Evolutionary conservation across 129 eudicot genomes (phyloP), one percentile per base, ranked within the genome.

Genomic region (Silybum marianum): DNA sequence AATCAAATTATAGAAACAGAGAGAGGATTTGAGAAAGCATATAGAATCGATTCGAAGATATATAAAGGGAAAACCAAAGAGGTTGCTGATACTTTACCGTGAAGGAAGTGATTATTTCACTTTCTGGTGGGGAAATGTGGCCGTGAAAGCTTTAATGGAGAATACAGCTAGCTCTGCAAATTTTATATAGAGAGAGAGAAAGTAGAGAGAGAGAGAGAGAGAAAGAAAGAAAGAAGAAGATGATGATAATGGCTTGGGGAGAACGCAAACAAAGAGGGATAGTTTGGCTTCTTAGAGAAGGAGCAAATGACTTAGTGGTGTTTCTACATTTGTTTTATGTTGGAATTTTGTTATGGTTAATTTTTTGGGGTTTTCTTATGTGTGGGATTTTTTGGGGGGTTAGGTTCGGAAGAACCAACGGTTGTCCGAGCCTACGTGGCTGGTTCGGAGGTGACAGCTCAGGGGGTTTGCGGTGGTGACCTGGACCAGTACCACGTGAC

Each of bases 361-460:
- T 76, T 62, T 48, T 26, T n/a, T n/a, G n/a, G n/a, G 38, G 58
- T 26, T 72, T 40, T 76, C 60, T 63, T 74, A 42, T 85, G 58
- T 85, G 19, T 69, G 19, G 81, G 42, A 3, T 32, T 32, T 32
- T 28, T 28, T 28, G 74, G 67, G n/a, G 74, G 63, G 85, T 54
- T 63, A 44, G 88, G 91, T 74, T 82, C 36, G 89, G 87, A 69
- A 23, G 77, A 79, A 77, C 82, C 83, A 88, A 91, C 98, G 94
- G 94, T 85, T 85, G 88, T 88, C 93, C 98, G 87, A 74, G 82
- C 91, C 93, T 88, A 86, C 92, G 90, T 90, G 96, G 79, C 4
- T 42, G 81, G 81, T 38, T 71, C 76, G 89, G 91, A 39, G 12
- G 12, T 65, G 88, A 86, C 93, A 88, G 86, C 10, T 66, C 74